Conservation (phyloP, 306 rosid genomes). For the Pyrus communis region DNA sequence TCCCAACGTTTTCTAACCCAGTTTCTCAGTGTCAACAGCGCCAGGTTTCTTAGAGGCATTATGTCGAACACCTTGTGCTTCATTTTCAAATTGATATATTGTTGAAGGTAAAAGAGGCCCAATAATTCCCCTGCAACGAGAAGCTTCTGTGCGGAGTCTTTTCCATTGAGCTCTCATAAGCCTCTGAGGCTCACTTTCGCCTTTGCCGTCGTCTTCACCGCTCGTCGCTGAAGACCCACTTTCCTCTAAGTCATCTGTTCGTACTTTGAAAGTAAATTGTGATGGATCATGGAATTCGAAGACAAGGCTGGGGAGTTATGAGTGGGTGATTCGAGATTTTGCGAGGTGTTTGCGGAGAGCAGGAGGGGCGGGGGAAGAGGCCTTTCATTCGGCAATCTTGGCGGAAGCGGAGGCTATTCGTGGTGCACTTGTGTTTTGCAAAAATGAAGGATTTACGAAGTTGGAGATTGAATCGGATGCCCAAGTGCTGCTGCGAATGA, state of each 20-base stretch:
- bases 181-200: constrained; percentile 17
- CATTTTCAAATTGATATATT: not conserved
- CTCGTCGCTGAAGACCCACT: constrained; percentile 24
- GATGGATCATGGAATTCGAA: too few species aligned
- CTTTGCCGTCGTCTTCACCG: constrained; percentile 20
- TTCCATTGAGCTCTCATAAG: constrained; percentile 67
- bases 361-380: too few species aligned
- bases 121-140: constrained; percentile 38
- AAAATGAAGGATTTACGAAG: too few species aligned
- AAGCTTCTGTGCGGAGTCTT: constrained; percentile 33
- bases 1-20: not conserved
- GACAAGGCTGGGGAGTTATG: too few species aligned
- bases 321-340: too few species aligned
- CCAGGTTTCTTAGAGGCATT: constrained; percentile 15
- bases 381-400: too few species aligned
- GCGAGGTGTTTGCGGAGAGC: too few species aligned
- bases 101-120: constrained; percentile 46
- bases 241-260: constrained; percentile 5
- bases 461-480: too few species aligned
- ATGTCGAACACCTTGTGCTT: constrained; percentile 25
- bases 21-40: constrained; percentile 7
- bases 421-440: too few species aligned
- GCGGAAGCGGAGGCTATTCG: too few species aligned
- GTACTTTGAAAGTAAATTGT: too few species aligned
- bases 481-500: too few species aligned